Evolutionary conservation across 164 flowering plant genomes (phyloP), one percentile per base, ranked within the genome.

Genomic region (Stephania japonica): DNA sequence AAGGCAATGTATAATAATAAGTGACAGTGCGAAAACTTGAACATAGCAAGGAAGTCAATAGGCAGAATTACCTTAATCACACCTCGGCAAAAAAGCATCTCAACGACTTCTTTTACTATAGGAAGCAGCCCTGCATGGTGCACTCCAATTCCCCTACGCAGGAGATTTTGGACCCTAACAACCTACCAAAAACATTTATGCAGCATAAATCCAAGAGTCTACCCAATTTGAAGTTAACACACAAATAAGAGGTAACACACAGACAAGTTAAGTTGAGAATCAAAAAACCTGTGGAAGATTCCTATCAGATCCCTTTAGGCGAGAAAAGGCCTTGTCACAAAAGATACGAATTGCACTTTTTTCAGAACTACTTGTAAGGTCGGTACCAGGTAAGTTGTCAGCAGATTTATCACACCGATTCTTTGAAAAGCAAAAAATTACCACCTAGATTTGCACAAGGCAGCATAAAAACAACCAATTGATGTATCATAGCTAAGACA

Each of bases 61-160:
- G 8, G 42, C 23, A 70, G 67, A 42, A 65, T 62, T 78, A 96
- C 99, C 97, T 96, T 96, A 72, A 96, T 82, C 73, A 93, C 91
- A 68, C 99, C 98, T 71, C 92, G 92, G 69, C 98, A 96, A 75
- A 96, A 96, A 67, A 96, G 97, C 97, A 96, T 96, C 84, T 96
- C 99, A 71, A 96, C 93, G 47, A 96, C 99, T 85, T 96, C 99
- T 87, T 96, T 93, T 62, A 96, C 99, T 82, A 93, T 93, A 47
- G 99, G 99, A 76, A 96, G 97, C 73, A 96, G 78, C 19, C 99
- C 99, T 9, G 99, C 99, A 86, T 96, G 99, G 86, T 96, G 99
- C 62, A 96, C 93, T 68, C 94, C 98, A 79, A 96, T 91, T 67
- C 99, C 99, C 79, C 97, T 81, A 65, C 77, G 91, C 10, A 96